phyloP scores from a whole-genome alignment of 2,329 filamentous ascomycete species.

The Mycosphaerella sp. region DNA sequence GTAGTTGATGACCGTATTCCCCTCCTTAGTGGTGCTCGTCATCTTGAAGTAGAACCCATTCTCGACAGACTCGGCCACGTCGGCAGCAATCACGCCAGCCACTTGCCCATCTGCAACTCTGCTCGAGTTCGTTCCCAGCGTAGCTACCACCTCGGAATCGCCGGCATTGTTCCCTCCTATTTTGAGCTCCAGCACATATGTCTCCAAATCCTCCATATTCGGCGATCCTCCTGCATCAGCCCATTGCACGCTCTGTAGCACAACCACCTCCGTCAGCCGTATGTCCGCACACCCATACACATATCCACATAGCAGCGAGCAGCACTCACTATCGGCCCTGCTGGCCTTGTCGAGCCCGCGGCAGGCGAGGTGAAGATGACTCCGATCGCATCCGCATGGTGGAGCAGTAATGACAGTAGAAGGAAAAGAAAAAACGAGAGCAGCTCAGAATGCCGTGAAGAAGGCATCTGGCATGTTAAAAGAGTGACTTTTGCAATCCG shows the following conservation, averaged over 20 bases:
- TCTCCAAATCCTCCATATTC: slow-evolving; percentile 14
- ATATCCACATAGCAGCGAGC: too few relatives aligned
- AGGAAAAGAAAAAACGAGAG: slow-evolving; percentile 14
- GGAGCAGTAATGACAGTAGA: slow-evolving; percentile 14
- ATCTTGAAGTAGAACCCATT: slow-evolving; percentile 25
- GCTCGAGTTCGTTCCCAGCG: slow-evolving; percentile 14
- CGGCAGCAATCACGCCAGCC: slow-evolving; percentile 12
- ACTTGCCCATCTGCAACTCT: slow-evolving; percentile 12
- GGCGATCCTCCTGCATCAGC: slow-evolving; percentile 19
- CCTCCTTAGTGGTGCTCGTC: slow-evolving; percentile 19
- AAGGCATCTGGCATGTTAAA: slow-evolving; percentile 11
- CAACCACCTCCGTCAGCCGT: not conserved
- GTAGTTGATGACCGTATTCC: slow-evolving; percentile 47
- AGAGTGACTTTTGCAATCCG: slow-evolving; percentile 3
- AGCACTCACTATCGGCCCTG: slow-evolving; percentile 12
- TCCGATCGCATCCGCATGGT: slow-evolving; percentile 15
- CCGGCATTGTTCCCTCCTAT: slow-evolving; percentile 19
- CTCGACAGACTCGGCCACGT: slow-evolving; percentile 18
- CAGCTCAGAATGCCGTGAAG: slow-evolving; percentile 4
- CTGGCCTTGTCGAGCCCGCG: slow-evolving; percentile 18
- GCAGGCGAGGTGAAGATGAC: slow-evolving; percentile 18
- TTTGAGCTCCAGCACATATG: slow-evolving; percentile 18
- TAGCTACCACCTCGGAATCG: slow-evolving; percentile 19
- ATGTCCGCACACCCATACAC: not conserved
- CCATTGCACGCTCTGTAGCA: slow-evolving; percentile 15